Base-by-base conservation (phyloP, 169 alveolate genomes). In the Cytauxzoon felis region DNA sequence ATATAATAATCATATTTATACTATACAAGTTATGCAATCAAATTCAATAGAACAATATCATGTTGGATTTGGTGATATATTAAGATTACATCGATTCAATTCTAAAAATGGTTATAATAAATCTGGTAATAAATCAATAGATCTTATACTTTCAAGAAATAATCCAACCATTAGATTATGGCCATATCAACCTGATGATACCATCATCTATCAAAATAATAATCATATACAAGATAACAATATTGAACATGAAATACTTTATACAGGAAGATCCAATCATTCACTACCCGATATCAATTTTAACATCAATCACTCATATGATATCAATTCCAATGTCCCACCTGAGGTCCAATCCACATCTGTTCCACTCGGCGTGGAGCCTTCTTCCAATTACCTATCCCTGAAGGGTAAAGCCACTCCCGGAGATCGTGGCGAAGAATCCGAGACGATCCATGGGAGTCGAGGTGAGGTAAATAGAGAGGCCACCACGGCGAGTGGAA, bases 151-250 rank as follows among this genome's bases (percentile, higher is more conserved):
- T 47, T 5, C 42, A 21, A 63, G 65, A 29, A 62, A 61, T 11
- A 24, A 30, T 18, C 71, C 84, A 0, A 9, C 84, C 9, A 61
- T 73, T 63, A 30, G 84, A 13, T 4, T 61, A 18, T 73, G 84
- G 84, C 43, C n/a, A 41, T 16, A 3, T 3, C 11, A 13, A n/a
- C 21, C 3, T 18, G 26, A 7, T 26, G 7, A 16, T 27, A 36
- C 0, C 34, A 32, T 8, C 65, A 21, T 7, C 33, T 8, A 26
- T 32, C 36, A 23, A 13, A 41, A 13, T 38, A 38, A 38, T 38
- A 38, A 13, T 38, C 11, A 38, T 13, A 13, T 38, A 38, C 24
- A 8, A 8, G 68, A 13, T 5, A 41, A 29, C 34, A 5, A 38
- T 5, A 24, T 24, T 18, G 57, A 47, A 47, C 24, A 47, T 11